These are phyloP conservation scores for Bauhinia variegata DNA, from an alignment of 306 rosid species.

Conservation along the genomic window DNA sequence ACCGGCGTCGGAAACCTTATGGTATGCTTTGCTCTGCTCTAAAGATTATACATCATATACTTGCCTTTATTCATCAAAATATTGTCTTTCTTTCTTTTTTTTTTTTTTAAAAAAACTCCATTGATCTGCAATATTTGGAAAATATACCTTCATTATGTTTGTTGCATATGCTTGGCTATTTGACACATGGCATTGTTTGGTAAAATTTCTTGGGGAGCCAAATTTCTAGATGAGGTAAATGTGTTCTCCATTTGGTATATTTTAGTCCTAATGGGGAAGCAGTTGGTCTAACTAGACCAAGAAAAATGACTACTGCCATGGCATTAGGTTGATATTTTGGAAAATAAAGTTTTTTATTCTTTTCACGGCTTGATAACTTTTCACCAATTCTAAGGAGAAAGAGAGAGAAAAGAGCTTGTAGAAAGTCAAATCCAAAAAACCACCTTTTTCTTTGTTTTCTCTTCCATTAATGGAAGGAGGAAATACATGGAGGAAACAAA, in stretches of 20 bases:
- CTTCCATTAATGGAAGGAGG: no score
- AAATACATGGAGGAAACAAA: no score
- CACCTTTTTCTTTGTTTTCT: slow-evolving; percentile 4
- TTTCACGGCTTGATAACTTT: not conserved
- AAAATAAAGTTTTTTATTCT: not conserved
- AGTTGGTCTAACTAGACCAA: slow-evolving; percentile 37
- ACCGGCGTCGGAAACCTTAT: slow-evolving; percentile 69
- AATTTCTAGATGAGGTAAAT: slow-evolving; percentile 10
- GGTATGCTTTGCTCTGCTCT: slow-evolving; percentile 66
- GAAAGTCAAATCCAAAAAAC: slow-evolving; percentile 9
- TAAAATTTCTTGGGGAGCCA: slow-evolving; percentile 1
- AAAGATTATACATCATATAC: not conserved
- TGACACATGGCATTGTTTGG: slow-evolving; percentile 33
- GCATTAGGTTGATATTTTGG: not conserved
- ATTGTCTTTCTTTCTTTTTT: no score
- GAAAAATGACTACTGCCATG: slow-evolving; percentile 25
- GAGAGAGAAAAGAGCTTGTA: not conserved
- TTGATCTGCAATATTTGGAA: slow-evolving; percentile 3
- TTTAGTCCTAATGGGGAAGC: slow-evolving; percentile 29
- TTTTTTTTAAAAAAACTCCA: not conserved
- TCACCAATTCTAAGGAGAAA: not conserved
- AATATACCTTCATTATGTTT: slow-evolving; percentile 14
- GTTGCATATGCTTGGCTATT: slow-evolving; percentile 8
- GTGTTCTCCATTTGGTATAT: slow-evolving; percentile 8
- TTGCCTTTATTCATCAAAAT: slow-evolving; percentile 6